Conservation (phyloP, 2,329 filamentous ascomycete species). For the Clonostachys chloroleuca region DNA sequence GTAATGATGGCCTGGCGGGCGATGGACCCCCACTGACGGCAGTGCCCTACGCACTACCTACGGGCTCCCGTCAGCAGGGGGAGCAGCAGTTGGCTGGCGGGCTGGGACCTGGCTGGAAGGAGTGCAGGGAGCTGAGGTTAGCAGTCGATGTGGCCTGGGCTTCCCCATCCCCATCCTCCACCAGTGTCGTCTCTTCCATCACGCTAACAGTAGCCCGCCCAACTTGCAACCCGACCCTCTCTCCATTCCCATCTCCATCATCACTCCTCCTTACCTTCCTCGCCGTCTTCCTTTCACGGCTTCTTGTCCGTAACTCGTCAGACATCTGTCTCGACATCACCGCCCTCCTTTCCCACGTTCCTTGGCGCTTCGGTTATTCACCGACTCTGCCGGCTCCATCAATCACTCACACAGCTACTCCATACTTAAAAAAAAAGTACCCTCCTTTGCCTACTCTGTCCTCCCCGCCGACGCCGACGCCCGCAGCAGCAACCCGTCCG, state of each 20-base stretch:
- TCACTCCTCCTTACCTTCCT: conserved; percentile 32
- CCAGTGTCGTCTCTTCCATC: conserved; percentile 8
- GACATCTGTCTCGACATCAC: conserved; percentile 3
- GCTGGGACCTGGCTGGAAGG: too few species aligned
- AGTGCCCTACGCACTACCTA: too few species aligned
- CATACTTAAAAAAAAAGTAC: not conserved
- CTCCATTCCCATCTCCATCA: conserved; percentile 10
- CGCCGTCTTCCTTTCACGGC: conserved; percentile 1
- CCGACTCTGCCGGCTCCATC: conserved; percentile 8
- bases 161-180: conserved; percentile 9
- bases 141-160: not conserved
- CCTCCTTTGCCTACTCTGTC: not conserved
- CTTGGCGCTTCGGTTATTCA: conserved; percentile 7
- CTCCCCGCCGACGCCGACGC: not conserved
- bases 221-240: conserved; percentile 1
- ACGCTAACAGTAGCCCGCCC: conserved; percentile 4
- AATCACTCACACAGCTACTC: conserved; percentile 1
- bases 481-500: conserved; percentile 1
- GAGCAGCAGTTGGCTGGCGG: too few species aligned
- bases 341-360: conserved; percentile 11
- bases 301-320: not conserved
- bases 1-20: too few species aligned
- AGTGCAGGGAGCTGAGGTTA: too few species aligned
- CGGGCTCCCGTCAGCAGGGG: too few species aligned
- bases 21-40: too few species aligned